Evolutionary conservation across 2,329 filamentous ascomycete species (phyloP), one percentile per base, ranked within the genome.

Genomic region (Chaetomium globosum): DNA sequence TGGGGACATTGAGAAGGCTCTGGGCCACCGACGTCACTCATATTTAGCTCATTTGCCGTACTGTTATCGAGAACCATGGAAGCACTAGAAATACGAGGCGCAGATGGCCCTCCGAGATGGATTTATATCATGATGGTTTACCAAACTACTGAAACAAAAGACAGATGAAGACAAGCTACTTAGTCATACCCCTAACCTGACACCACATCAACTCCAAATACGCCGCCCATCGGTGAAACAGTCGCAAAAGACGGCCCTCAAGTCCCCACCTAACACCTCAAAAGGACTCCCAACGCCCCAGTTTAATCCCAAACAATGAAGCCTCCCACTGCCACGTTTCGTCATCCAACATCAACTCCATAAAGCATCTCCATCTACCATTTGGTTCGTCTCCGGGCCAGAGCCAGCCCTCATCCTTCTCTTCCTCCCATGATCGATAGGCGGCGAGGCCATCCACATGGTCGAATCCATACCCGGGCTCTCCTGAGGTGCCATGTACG

Each of bases 351-450:
- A 33, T 58, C 48, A 63, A 43, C 39, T 19, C 65, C 65, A 66
- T n/a, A 64, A 19, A 2, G 61, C 61, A 54, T 66, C 58, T 5
- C 57, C 46, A n/a, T 66, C 46, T 8, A 66, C 61, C 65, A 66
- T 61, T 46, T 60, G 43, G 16, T 19, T n/a, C 19, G 0, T n/a
- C 21, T 57, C 59, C 31, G 49, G 52, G 1, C 51, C 46, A 12
- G 48, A 28, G 10, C 55, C 36, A 1, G 46, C 52, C 65, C 52
- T 26, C 52, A 33, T 58, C 61, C 36, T 52, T 26, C 23, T 64
- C 33, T 46, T 61, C 46, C 57, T 53, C 36, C 61, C 61, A 49
- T 49, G 46, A 23, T 63, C 64, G 1, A 16, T 28, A 21, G 55
- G 49, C 49, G 49, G 12, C 23, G 46, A 4, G 13, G 51, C 46